Conservation (phyloP, 805 yeast genomes). For the Saccharomycopsis capsularis region DNA sequence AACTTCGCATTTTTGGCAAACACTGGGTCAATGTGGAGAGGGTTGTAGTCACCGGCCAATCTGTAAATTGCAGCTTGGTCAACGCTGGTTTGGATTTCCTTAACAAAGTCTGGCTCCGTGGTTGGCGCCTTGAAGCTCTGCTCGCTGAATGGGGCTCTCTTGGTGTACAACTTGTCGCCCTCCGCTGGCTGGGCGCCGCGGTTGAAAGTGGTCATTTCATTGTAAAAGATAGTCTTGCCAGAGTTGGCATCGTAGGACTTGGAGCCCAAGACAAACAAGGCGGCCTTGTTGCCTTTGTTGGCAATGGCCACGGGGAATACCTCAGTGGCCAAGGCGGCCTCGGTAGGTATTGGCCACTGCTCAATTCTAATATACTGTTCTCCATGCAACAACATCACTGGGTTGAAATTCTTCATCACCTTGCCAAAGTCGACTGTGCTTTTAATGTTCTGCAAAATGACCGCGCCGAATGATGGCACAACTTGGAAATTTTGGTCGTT, state of each 20-base stretch:
- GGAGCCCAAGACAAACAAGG: conserved; percentile 63
- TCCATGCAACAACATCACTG: conserved; percentile 85
- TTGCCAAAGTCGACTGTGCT: conserved; percentile 23
- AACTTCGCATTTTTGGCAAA: conserved; percentile 87
- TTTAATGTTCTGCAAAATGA: conserved; percentile 45
- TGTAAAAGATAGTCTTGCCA: conserved; percentile 66
- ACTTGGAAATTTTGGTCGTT: conserved; percentile 71
- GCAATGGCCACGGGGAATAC: conserved; percentile 64
- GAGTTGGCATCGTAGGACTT: conserved; percentile 60
- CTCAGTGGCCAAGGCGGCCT: conserved; percentile 54
- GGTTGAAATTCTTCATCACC: conserved; percentile 76
- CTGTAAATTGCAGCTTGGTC: conserved; percentile 89
- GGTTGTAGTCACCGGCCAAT: conserved; percentile 89
- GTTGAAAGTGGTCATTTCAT: conserved; percentile 78
- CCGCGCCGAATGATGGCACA: conserved; percentile 77
- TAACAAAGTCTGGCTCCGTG: conserved; percentile 64
- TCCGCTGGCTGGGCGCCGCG: conserved; percentile 62
- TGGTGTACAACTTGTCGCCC: conserved; percentile 37
- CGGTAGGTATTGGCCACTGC: conserved; percentile 72
- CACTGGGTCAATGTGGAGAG: conserved; percentile 88
- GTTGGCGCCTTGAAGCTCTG: conserved; percentile 45
- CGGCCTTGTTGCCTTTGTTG: conserved; percentile 83
- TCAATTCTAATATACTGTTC: conserved; percentile 82
- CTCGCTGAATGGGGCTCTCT: conserved; percentile 55
- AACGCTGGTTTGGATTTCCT: conserved; percentile 47